Evolutionary conservation across 2,329 filamentous ascomycete genomes (phyloP).

Genomic region (Stylonectria norvegica): DNA sequence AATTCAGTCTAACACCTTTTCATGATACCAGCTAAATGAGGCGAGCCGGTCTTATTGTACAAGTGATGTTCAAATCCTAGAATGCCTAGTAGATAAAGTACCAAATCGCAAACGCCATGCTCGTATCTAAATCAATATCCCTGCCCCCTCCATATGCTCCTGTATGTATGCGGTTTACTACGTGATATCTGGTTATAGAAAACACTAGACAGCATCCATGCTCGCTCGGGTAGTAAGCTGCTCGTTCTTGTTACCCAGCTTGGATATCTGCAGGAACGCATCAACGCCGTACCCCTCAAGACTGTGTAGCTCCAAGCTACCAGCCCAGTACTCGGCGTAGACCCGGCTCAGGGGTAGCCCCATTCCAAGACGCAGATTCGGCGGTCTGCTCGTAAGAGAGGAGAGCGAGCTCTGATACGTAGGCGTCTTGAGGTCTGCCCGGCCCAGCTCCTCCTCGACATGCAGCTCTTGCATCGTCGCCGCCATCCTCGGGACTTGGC

Average conservation of each 20-base stretch:
- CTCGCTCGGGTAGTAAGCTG: slow-evolving; percentile 75
- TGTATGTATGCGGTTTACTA: not conserved
- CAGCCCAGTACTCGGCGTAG: slow-evolving; percentile 98
- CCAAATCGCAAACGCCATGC: slow-evolving; percentile 22
- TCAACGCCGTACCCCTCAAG: slow-evolving; percentile 95
- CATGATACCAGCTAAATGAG: slow-evolving; percentile 48
- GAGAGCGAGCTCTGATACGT: slow-evolving; percentile 63
- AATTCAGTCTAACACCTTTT: slow-evolving; percentile 40
- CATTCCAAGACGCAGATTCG: slow-evolving; percentile 85
- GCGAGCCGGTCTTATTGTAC: slow-evolving; percentile 15
- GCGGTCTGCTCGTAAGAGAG: slow-evolving; percentile 76
- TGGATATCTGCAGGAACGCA: slow-evolving; percentile 92
- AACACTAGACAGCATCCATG: slow-evolving; percentile 67
- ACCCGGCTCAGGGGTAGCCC: slow-evolving; percentile 89
- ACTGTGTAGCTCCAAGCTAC: slow-evolving; percentile 84
- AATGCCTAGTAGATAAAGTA: slow-evolving; percentile 1
- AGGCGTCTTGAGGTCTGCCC: slow-evolving; percentile 41
- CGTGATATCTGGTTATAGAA: not conserved
- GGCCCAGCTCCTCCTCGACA: slow-evolving; percentile 41
- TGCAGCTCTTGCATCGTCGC: slow-evolving; percentile 88
- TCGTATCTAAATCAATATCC: slow-evolving; percentile 10
- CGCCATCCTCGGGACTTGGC: slow-evolving; percentile 83
- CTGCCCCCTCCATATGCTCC: slow-evolving; percentile 3
- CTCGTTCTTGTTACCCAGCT: slow-evolving; percentile 97
- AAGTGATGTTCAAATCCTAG: not conserved